Conservation (phyloP, 345 rosid genomes). For the Abelmoschus esculentus region DNA sequence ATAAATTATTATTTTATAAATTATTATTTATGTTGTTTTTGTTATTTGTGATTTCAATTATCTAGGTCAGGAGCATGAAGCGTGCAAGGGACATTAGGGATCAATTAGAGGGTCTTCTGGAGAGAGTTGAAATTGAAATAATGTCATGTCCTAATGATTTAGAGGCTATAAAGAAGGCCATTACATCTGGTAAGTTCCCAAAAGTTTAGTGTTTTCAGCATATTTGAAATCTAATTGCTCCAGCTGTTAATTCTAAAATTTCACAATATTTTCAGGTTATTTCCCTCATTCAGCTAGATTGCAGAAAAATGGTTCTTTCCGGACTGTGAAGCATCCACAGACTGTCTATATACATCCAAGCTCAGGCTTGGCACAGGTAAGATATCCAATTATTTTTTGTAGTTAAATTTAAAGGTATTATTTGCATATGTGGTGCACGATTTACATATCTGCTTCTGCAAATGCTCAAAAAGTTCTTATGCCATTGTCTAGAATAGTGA, state of each 20-base stretch:
- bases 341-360: constrained; percentile 92
- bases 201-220: background rate
- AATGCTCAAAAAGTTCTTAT: background rate
- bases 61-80: constrained; percentile 95
- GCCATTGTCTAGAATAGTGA: background rate
- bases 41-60: constrained; percentile 15
- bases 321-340: constrained; percentile 87
- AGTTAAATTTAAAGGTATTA: background rate
- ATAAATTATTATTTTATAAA: background rate
- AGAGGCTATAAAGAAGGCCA: constrained; percentile 71
- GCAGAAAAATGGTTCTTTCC: constrained; percentile 86
- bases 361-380: constrained; percentile 89
- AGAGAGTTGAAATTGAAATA: constrained; percentile 90
- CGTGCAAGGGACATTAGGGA: constrained; percentile 93
- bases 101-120: constrained; percentile 90
- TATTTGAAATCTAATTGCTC: background rate
- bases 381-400: background rate
- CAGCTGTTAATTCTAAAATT: constrained; percentile 12
- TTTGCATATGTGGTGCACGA: background rate
- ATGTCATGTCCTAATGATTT: constrained; percentile 54
- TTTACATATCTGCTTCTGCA: background rate
- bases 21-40: constrained; percentile 6
- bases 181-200: constrained; percentile 56
- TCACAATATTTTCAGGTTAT: constrained; percentile 45
- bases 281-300: constrained; percentile 84